A percentile compares a stretch with the other conserved stretches of the same genome.
Evolutionary conservation across 2,329 filamentous ascomycete species (phyloP).

Genomic region (Trichoderma polysporum): DNA sequence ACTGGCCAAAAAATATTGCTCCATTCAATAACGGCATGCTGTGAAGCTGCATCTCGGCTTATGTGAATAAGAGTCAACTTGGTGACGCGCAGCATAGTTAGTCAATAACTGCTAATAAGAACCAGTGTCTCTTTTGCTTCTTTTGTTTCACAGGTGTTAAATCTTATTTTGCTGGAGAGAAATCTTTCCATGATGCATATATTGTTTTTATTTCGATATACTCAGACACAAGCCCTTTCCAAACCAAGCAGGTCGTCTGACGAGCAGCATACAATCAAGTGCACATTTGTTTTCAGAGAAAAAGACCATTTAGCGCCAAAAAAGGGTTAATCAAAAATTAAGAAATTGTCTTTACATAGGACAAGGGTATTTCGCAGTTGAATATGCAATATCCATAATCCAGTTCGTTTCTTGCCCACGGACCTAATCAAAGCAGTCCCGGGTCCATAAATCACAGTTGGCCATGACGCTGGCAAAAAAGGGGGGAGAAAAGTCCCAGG

Average conservation of each 20-base stretch:
- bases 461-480: slow-evolving; percentile 9
- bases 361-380: slow-evolving; percentile 20
- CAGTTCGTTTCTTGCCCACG: slow-evolving; percentile 10
- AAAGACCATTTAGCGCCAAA: background rate
- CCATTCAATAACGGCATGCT: background rate
- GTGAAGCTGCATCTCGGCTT: background rate
- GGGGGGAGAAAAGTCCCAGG: background rate
- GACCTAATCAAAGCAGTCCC: background rate
- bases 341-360: slow-evolving; percentile 11
- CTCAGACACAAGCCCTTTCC: background rate
- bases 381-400: slow-evolving; percentile 17
- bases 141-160: background rate
- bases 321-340: background rate
- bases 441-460: slow-evolving; percentile 16
- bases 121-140: background rate
- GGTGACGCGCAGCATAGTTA: background rate
- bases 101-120: background rate
- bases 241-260: background rate
- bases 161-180: background rate
- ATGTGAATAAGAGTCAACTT: background rate
- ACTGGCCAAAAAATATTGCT: too few relatives aligned
- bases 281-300: background rate
- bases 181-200: background rate
- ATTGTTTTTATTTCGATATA: background rate
- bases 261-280: background rate